Evolutionary conservation across 108 stramenopile species (phyloP).

Genomic region (Seminavis robusta): DNA sequence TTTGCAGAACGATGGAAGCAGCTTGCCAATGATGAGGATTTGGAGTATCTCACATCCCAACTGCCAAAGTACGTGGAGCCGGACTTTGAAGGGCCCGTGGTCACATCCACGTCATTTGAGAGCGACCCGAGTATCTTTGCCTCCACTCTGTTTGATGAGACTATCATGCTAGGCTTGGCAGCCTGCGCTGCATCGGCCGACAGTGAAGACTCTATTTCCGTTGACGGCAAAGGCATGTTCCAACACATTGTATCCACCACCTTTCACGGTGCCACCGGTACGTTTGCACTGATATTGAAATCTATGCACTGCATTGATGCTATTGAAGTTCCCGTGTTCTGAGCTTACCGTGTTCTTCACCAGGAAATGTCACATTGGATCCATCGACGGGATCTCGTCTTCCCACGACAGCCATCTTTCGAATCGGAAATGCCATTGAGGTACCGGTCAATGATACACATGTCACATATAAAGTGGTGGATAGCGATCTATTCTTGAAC

Average conservation of each 20-base stretch:
- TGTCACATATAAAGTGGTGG: slow-evolving; percentile 8
- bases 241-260: neutral
- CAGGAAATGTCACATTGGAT: slow-evolving; percentile 41
- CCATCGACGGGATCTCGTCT: slow-evolving; percentile 36
- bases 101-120: too few species aligned
- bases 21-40: slow-evolving; percentile 2
- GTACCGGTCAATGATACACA: too few species aligned
- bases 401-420: slow-evolving; percentile 28
- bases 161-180: too few species aligned
- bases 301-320: too few species aligned
- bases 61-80: neutral
- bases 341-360: slow-evolving; percentile 12
- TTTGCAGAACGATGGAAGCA: slow-evolving; percentile 4
- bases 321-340: too few species aligned
- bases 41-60: neutral
- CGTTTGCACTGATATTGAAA: slow-evolving; percentile 9
- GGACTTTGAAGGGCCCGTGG: neutral
- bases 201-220: slow-evolving; percentile 1
- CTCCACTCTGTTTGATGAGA: too few species aligned
- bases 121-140: too few species aligned
- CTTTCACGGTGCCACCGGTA: slow-evolving; percentile 14
- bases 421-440: slow-evolving; percentile 37
- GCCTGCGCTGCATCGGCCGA: neutral
- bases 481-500: slow-evolving; percentile 25
- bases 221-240: neutral